Evolutionary conservation across 2,329 filamentous ascomycete genomes (phyloP).

Genomic region (Ophiostoma fasciatum): DNA sequence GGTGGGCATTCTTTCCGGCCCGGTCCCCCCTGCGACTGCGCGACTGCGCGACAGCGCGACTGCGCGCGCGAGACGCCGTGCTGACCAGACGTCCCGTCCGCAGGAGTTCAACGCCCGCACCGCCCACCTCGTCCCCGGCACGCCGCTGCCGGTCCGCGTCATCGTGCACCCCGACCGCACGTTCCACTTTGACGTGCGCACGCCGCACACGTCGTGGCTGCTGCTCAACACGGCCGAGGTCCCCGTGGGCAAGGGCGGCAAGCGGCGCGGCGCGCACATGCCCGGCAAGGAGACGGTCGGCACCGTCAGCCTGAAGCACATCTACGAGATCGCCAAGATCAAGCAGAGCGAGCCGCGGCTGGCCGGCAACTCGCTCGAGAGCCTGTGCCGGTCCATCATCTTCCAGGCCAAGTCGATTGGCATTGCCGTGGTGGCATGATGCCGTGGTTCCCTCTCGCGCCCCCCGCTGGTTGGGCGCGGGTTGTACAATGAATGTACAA

Average conservation of each 20-base stretch:
- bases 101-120: conserved; percentile 97
- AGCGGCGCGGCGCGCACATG: conserved; percentile 61
- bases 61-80: no score
- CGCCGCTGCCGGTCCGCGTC: conserved; percentile 79
- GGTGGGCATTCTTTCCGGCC: conserved; percentile 39
- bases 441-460: no score
- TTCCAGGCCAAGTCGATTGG: conserved; percentile 63
- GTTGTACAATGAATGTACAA: no score
- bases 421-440: conserved; percentile 52
- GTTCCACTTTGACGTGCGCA: conserved; percentile 86
- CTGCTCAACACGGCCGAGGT: conserved; percentile 73
- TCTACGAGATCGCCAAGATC: conserved; percentile 96
- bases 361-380: conserved; percentile 55
- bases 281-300: conserved; percentile 70
- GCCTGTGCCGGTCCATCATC: conserved; percentile 59
- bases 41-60: no score
- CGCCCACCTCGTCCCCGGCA: conserved; percentile 65
- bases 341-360: conserved; percentile 68
- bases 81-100: background rate
- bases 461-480: no score
- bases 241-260: conserved; percentile 55
- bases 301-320: conserved; percentile 78
- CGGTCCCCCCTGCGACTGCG: no score
- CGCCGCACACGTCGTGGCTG: conserved; percentile 84
- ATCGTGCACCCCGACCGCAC: conserved; percentile 85